Evolutionary conservation across 1,284 basidiomycete species (phyloP).

Genomic region (Cutaneotrichosporon daszewskae): DNA sequence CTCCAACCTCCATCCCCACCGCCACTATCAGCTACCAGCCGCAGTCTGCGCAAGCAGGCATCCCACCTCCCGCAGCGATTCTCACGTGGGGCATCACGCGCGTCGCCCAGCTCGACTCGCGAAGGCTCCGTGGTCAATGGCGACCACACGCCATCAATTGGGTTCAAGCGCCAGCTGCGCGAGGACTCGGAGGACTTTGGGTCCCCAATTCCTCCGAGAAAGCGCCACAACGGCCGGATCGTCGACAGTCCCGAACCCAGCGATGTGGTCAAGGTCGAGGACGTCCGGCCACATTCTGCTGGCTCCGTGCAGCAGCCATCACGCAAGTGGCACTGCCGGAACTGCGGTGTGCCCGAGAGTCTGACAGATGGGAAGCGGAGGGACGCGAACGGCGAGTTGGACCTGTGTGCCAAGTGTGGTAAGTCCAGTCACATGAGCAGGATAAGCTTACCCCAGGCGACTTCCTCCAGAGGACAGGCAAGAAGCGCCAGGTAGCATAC

Average conservation of each 20-base stretch:
- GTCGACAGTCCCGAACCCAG: slow-evolving; percentile 21
- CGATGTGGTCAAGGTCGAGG: slow-evolving; percentile 11
- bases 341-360: slow-evolving; percentile 79
- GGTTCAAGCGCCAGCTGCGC: slow-evolving; percentile 22
- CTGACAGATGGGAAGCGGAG: slow-evolving; percentile 78
- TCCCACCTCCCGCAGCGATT: background rate
- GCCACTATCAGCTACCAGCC: slow-evolving; percentile 28
- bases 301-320: background rate
- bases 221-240: slow-evolving; percentile 19
- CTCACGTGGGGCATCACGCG: slow-evolving; percentile 18
- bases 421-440: slow-evolving; percentile 41
- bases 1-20: slow-evolving; percentile 49
- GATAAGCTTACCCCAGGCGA: slow-evolving; percentile 8
- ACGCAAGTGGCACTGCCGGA: slow-evolving; percentile 74
- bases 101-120: slow-evolving; percentile 24
- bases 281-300: background rate
- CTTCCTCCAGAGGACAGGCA: slow-evolving; percentile 19
- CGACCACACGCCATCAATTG: slow-evolving; percentile 17
- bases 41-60: slow-evolving; percentile 1
- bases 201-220: slow-evolving; percentile 19
- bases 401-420: slow-evolving; percentile 87
- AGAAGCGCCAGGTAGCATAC: slow-evolving; percentile 21
- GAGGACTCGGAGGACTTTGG: slow-evolving; percentile 26
- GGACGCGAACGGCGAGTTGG: slow-evolving; percentile 73
- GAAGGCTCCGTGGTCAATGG: slow-evolving; percentile 27